Conservation (phyloP, 129 eudicot genomes). For the sunflower (Helianthus annuus) region DNA sequence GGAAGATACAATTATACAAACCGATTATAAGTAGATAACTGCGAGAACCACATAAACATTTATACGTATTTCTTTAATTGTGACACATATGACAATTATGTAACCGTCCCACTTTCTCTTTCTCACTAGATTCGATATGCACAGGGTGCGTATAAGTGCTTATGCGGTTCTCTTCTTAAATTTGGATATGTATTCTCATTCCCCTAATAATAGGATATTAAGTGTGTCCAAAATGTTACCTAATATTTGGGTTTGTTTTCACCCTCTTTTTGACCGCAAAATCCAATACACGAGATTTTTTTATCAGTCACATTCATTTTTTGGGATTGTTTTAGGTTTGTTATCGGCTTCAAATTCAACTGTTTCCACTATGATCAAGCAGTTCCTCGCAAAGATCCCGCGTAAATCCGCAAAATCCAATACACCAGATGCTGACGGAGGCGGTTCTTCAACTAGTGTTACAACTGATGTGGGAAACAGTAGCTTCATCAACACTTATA, state of each 20-base stretch:
- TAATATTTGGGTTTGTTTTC: neutral
- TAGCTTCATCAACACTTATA: slow-evolving; percentile 51
- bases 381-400: slow-evolving; percentile 58
- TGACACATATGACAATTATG: neutral
- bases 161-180: neutral
- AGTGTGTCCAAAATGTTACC: neutral
- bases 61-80: neutral
- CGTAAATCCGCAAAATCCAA: slow-evolving; percentile 48
- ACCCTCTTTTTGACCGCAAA: neutral
- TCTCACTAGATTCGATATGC: neutral
- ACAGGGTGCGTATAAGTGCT: neutral
- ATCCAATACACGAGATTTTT: neutral
- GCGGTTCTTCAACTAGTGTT: slow-evolving; percentile 27
- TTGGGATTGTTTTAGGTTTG: slow-evolving; percentile 23
- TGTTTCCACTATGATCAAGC: slow-evolving; percentile 59
- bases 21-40: neutral
- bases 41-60: neutral
- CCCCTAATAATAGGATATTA: neutral
- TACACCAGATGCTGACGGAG: slow-evolving; percentile 43
- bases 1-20: neutral
- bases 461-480: slow-evolving; percentile 31
- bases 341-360: slow-evolving; percentile 32
- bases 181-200: neutral
- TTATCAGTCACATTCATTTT: neutral
- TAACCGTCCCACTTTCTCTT: neutral